Conservation (phyloP, 306 rosid species). For the Macrotyloma uniflorum region DNA sequence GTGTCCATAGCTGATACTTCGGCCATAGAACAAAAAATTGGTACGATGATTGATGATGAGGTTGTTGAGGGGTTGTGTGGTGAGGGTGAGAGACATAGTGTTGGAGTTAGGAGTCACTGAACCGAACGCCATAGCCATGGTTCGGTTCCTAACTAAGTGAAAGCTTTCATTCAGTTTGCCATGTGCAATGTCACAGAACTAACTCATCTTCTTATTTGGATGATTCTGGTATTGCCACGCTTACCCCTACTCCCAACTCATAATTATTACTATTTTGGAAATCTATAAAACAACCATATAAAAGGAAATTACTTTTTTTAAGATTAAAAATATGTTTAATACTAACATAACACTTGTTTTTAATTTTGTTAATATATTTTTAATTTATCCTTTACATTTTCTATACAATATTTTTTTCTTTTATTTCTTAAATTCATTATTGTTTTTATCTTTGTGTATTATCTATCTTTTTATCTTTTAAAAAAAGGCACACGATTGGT, state of each 20-base stretch:
- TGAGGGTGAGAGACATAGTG: constrained; percentile 39
- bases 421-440: no score
- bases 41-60: constrained; percentile 18
- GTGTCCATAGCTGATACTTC: constrained; percentile 19
- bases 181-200: constrained; percentile 7
- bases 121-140: constrained; percentile 44
- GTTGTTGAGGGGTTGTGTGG: constrained; percentile 25
- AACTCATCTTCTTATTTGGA: constrained; percentile 40
- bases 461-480: no score
- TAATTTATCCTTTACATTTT: no score
- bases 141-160: constrained; percentile 12
- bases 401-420: no score
- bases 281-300: neutral
- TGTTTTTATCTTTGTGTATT: no score
- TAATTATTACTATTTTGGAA: neutral
- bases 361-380: no score
- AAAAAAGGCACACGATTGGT: no score
- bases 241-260: constrained; percentile 4
- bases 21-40: constrained; percentile 15
- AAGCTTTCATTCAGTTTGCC: constrained; percentile 13
- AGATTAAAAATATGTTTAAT: neutral
- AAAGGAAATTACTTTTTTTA: neutral
- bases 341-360: no score
- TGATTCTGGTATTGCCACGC: constrained; percentile 69
- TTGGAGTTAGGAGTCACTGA: constrained; percentile 25